Evolutionary conservation across 495 filamentous ascomycete species (phyloP).

Genomic region (Hyaloscypha bicolor): DNA sequence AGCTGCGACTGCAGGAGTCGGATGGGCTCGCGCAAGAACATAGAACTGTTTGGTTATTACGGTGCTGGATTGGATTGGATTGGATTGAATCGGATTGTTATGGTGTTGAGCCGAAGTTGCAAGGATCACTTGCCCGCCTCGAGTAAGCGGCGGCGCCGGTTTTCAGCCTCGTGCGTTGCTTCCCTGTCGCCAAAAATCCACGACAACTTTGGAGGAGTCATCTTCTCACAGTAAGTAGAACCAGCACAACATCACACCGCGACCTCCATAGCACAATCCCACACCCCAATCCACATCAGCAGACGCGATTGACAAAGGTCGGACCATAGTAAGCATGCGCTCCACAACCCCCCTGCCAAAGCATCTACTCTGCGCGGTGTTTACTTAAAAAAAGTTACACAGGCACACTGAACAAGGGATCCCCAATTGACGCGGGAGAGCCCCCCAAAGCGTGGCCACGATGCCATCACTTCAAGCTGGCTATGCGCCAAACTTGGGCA

Average conservation of each 20-base stretch:
- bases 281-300: too few relatives aligned
- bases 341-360: background rate
- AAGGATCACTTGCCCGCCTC: too few relatives aligned
- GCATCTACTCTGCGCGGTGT: background rate
- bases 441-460: background rate
- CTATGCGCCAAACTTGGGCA: slow-evolving; percentile 68
- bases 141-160: too few relatives aligned
- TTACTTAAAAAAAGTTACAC: background rate
- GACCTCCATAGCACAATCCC: too few relatives aligned
- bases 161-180: too few relatives aligned
- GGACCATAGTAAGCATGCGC: background rate
- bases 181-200: too few relatives aligned
- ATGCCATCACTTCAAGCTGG: slow-evolving; percentile 41
- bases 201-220: too few relatives aligned
- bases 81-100: background rate
- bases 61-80: background rate
- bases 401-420: background rate
- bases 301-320: too few relatives aligned
- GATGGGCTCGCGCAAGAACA: background rate
- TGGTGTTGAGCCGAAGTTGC: background rate
- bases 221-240: too few relatives aligned
- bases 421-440: background rate
- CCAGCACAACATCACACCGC: too few relatives aligned
- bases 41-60: background rate
- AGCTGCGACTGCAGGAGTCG: background rate